Evolutionary conservation across 192 early-diverging fungal species (phyloP), one percentile per base, ranked within the genome.

Genomic region (Physocladia obscura): DNA sequence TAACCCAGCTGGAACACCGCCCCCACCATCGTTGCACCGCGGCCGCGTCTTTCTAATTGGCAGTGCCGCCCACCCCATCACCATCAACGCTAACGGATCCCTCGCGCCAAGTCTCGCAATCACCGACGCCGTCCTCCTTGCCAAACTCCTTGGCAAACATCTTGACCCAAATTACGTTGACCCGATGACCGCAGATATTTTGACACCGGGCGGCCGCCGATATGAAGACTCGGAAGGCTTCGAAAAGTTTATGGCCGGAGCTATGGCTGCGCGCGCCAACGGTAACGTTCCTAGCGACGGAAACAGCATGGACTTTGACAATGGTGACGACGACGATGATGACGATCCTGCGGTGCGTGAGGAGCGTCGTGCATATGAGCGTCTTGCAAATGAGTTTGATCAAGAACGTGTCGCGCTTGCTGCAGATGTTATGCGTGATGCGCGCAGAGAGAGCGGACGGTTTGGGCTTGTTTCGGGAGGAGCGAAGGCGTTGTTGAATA

Each of bases 41-140:
- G 83, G 83, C 21, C 76, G 83, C 39, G 75, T 85, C 2, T 62
- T 85, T 2, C 71, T 83, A n/a, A 74, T 85, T 26, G 83, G 83
- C 21, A 81, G 82, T 65, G 80, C 83, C 22, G 83, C 83, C 2
- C 83, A 85, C 73, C 70, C 78, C 3, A 59, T 82, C 58, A 73
- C 83, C 13, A 77, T 76, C 3, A 73, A 77, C 30, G 78, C 83
- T 26, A 74, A 77, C 47, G 83, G 83, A 37, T 62, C 51, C 40
- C 48, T 81, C 35, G 78, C 79, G 19, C 82, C 77, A 13, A 48
- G 71, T 32, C 74, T 85, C 32, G 80, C 77, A 31, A 67, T 85
- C 31, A 68, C 74, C 13, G 83, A 85, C 67, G 78, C 73, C 29
- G 75, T 70, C 5, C 48, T 74, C 11, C 73, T 85, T 17, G 83